These are phyloP conservation scores for Solanum clarkiae DNA, from an alignment of 257 asterid genomes.

Conservation along the genomic window DNA sequence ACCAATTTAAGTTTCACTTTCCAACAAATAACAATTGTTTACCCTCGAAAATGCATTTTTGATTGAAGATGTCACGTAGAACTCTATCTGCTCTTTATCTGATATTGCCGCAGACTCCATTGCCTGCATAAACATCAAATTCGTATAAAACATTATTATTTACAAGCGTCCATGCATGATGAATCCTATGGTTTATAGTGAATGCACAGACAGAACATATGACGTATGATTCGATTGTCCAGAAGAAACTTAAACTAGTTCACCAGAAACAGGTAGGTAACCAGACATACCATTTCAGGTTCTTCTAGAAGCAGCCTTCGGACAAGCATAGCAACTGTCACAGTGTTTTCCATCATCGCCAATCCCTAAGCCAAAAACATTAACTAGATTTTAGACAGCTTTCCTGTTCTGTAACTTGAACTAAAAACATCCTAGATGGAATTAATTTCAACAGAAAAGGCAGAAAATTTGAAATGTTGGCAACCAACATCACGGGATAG, in stretches of 20 bases:
- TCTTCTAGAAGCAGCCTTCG: slow-evolving; percentile 95
- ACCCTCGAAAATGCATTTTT: slow-evolving; percentile 82
- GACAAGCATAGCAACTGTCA: slow-evolving; percentile 65
- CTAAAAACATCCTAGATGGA: background rate
- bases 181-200: background rate
- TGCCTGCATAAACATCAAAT: slow-evolving; percentile 37
- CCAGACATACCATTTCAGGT: slow-evolving; percentile 60
- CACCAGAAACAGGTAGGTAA: background rate
- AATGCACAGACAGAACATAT: background rate
- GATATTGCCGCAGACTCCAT: slow-evolving; percentile 43
- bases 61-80: slow-evolving; percentile 65
- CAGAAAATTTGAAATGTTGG: background rate
- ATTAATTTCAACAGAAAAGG: background rate
- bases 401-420: background rate
- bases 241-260: background rate
- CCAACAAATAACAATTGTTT: background rate
- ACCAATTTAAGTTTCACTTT: background rate
- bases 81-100: slow-evolving; percentile 79
- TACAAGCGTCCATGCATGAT: background rate
- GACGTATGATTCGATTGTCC: background rate
- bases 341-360: slow-evolving; percentile 59
- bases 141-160: background rate
- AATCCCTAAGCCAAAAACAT: slow-evolving; percentile 41
- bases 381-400: background rate
- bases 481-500: background rate